A percentile compares a stretch with the other conserved stretches of the same genome.
Evolutionary conservation across 2,329 filamentous ascomycete genomes (phyloP).

Genomic region (Fusarium pseudonygamai): DNA sequence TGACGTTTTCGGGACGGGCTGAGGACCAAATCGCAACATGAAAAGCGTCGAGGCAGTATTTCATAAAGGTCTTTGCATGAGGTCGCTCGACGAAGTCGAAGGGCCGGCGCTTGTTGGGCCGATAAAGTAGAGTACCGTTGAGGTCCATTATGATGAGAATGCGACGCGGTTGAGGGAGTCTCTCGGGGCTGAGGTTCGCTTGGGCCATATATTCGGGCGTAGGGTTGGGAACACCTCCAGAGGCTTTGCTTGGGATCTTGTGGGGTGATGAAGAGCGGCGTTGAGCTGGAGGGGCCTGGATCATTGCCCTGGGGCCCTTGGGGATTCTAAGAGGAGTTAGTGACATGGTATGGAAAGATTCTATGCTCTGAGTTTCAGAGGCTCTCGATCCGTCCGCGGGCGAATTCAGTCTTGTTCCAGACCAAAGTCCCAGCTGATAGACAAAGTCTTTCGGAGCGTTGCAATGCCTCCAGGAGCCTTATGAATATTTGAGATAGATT

Average conservation of each 20-base stretch:
- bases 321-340: conserved; percentile 11
- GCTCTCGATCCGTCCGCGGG: background rate
- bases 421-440: no score
- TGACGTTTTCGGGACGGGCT: conserved; percentile 77
- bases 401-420: background rate
- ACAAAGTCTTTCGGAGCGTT: background rate
- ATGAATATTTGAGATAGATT: background rate
- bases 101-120: conserved; percentile 62
- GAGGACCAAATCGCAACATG: conserved; percentile 92
- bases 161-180: conserved; percentile 60
- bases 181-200: conserved; percentile 56
- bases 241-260: conserved; percentile 49
- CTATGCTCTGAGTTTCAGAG: background rate
- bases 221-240: conserved; percentile 70
- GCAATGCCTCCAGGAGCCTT: background rate
- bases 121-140: conserved; percentile 87
- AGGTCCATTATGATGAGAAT: conserved; percentile 90
- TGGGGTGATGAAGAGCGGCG: conserved; percentile 11
- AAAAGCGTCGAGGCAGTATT: conserved; percentile 79
- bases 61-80: conserved; percentile 73
- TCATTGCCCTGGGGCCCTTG: conserved; percentile 2
- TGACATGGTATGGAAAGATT: background rate
- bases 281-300: background rate
- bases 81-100: conserved; percentile 73
- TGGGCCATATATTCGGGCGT: conserved; percentile 68